Base-by-base conservation (phyloP, 306 rosid genomes). In the Psophocarpus tetragonolobus region DNA sequence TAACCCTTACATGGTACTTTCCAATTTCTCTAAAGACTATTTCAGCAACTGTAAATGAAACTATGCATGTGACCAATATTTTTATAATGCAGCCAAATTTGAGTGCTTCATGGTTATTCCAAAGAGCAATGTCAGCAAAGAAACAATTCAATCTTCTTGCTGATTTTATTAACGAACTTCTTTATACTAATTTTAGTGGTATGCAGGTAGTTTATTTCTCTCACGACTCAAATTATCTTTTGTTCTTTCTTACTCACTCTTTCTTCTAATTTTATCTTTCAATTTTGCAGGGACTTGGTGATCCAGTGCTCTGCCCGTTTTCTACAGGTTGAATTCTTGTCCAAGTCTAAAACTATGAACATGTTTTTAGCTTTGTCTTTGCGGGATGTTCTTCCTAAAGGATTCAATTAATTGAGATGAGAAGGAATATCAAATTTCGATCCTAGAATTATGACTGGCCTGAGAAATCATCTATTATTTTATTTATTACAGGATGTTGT, bases 101-200 rank as follows among this genome's bases (percentile, higher is more conserved):
- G 84, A 92, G 97, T 73, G 81, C 97, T 84, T 91, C 98, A 51
- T 95, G 98, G 98, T 83, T 95, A 86, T 95, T 95, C 84, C 98
- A 95, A 91, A 95, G 93, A 85, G 98, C 97, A 79, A 95, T 95
- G 98, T 92, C 97, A 27, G 98, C 96, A 38, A 92, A 89, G 80
- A 82, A 83, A 80, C 85, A 74, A 51, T 76, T 92, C 36, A 84
- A 88, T 84, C 88, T 95, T 80, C 85, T 96, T 26, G 85, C 84
- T 68, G 93, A 91, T 82, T 95, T 95, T 61, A 92, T 95, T 15
- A 95, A 89, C 81, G 97, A 95, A 74, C 97, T 95, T 21, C 97
- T 95, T 44, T 80, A 87, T 73, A 86, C 84, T 80, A 95, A 95
- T 73, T 95, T 95, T 68, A 80, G 61, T 70, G 85, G 87, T 65